Conservation (phyloP, 768 basidiomycete species). For the Mrakia gelida region DNA sequence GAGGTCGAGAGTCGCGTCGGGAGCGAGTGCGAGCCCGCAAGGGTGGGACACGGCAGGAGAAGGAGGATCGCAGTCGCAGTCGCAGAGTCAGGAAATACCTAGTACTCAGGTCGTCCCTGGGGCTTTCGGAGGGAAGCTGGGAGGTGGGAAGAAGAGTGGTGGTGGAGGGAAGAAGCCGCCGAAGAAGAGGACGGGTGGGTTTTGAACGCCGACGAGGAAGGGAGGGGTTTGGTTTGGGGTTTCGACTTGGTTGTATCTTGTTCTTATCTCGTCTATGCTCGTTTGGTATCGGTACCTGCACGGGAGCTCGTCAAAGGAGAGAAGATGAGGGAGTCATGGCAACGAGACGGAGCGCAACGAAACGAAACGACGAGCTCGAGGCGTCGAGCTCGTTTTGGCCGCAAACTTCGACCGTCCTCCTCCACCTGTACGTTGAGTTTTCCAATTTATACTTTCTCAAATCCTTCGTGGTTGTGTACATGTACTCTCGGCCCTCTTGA, state of each 20-base stretch:
- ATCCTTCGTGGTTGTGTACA: too few relatives aligned
- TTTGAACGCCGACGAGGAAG: constrained; percentile 20
- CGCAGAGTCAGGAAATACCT: background rate
- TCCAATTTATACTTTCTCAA: too few relatives aligned
- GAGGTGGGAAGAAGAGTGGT: background rate
- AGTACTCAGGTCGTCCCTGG: constrained; percentile 24
- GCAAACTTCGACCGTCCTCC: too few relatives aligned
- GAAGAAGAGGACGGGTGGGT: constrained; percentile 32
- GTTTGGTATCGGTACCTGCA: background rate
- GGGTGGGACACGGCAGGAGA: background rate
- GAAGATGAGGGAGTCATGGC: too few relatives aligned
- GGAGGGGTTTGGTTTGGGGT: background rate
- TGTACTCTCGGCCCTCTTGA: too few relatives aligned
- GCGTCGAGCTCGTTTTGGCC: too few relatives aligned
- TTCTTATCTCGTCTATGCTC: background rate
- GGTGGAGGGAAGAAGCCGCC: constrained; percentile 5
- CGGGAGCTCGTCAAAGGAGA: background rate
- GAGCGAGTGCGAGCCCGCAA: background rate
- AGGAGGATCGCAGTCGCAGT: too few relatives aligned
- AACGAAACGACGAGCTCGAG: too few relatives aligned
- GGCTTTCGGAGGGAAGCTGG: constrained; percentile 18
- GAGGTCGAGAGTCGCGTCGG: background rate
- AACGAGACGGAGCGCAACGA: too few relatives aligned
- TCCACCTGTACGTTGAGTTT: too few relatives aligned
- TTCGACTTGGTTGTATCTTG: background rate